Conservation (phyloP, 352 stramenopile species). For the Bremia lactucae region DNA sequence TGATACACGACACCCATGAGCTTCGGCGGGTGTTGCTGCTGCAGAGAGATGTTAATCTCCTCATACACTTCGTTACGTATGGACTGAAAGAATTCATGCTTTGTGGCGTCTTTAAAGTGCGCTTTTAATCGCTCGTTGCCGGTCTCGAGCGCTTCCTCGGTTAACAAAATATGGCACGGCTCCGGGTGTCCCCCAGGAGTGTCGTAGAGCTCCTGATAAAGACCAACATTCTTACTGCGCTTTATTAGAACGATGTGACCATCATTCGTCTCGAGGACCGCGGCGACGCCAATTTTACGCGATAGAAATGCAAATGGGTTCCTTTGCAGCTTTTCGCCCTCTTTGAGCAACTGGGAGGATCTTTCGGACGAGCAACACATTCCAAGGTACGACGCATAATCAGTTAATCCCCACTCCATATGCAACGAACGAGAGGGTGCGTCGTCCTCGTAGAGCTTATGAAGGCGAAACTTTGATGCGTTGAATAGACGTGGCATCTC, state of each 20-base stretch:
- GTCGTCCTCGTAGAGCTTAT: background rate
- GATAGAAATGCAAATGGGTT: conserved; percentile 54
- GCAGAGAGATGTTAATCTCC: conserved; percentile 51
- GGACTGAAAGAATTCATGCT: conserved; percentile 52
- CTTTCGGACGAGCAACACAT: conserved; percentile 54
- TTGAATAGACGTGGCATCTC: conserved; percentile 55
- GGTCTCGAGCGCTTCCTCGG: conserved; percentile 14
- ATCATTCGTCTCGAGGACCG: conserved; percentile 53
- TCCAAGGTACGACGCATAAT: conserved; percentile 72
- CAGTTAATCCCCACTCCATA: conserved; percentile 40
- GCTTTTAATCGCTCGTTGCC: conserved; percentile 1
- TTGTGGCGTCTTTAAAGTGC: conserved; percentile 20
- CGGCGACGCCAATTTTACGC: conserved; percentile 70
- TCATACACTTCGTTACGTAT: conserved; percentile 69
- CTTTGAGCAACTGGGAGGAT: conserved; percentile 23
- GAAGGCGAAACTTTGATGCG: conserved; percentile 55
- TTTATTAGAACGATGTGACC: conserved; percentile 53
- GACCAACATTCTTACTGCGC: conserved; percentile 46
- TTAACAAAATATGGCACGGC: conserved; percentile 32
- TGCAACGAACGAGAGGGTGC: conserved; percentile 7
- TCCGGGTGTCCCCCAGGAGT: conserved; percentile 74
- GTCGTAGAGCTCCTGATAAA: conserved; percentile 68
- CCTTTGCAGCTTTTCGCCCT: conserved; percentile 13
- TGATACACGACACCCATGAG: conserved; percentile 69
- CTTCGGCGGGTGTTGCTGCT: conserved; percentile 32